phyloP scores from a whole-genome alignment of 192 early-diverging fungal genomes.

The Chytriomyces sp. region DNA sequence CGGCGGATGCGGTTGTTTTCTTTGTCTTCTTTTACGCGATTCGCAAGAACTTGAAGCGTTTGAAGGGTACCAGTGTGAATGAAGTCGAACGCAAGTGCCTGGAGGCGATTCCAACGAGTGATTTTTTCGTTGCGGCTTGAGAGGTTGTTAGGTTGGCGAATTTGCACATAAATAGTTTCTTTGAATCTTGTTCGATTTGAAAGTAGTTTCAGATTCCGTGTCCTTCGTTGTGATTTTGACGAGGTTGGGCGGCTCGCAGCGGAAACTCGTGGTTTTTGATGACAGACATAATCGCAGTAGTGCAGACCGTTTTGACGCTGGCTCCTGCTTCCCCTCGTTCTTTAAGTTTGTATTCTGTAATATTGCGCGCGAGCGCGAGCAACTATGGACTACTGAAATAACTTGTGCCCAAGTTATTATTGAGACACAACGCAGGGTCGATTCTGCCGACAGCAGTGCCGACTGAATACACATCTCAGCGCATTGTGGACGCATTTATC shows the following conservation, averaged over 20 bases:
- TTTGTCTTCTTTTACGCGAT: background rate
- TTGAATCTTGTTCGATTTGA: too few species aligned
- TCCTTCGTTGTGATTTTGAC: too few species aligned
- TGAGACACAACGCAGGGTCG: constrained; percentile 19
- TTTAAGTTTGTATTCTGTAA: constrained; percentile 42
- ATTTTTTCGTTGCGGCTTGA: too few species aligned
- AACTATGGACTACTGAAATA: constrained; percentile 42
- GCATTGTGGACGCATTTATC: background rate
- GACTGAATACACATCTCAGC: background rate
- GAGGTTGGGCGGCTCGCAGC: constrained; percentile 39
- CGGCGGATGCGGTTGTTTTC: background rate
- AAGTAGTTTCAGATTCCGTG: too few species aligned
- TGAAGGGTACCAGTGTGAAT: too few species aligned
- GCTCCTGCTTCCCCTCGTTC: constrained; percentile 25
- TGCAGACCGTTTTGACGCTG: background rate
- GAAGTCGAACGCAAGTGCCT: too few species aligned
- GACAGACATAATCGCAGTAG: background rate
- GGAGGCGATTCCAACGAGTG: too few species aligned
- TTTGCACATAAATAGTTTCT: too few species aligned
- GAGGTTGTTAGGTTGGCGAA: too few species aligned
- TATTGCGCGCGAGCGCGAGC: constrained; percentile 31
- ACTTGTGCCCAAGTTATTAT: constrained; percentile 41
- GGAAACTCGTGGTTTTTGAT: constrained; percentile 50
- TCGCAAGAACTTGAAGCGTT: background rate
- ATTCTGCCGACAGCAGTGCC: constrained; percentile 1